Conservation (phyloP, 2,329 filamentous ascomycete genomes). For the Corinectria fuckeliana region DNA sequence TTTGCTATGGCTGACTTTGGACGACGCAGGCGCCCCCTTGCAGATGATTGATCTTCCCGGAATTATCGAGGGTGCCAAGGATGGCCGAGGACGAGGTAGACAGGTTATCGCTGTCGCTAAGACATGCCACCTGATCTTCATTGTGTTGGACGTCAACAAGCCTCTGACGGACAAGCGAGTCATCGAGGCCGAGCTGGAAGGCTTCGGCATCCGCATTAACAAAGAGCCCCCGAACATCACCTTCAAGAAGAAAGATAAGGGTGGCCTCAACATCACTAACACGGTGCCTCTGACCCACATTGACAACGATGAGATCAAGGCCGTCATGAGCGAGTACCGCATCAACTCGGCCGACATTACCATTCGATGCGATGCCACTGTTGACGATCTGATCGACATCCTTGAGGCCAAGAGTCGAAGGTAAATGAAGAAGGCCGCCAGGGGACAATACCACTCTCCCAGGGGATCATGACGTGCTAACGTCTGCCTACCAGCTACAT, state of each 20-base stretch:
- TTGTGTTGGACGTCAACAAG: constrained; percentile 98
- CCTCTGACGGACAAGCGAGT: constrained; percentile 95
- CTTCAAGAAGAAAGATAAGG: constrained; percentile 99
- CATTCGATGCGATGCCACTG: constrained; percentile 95
- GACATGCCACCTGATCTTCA: constrained; percentile 98
- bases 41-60: constrained; percentile 98
- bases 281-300: constrained; percentile 93
- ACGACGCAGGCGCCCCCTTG: constrained; percentile 75
- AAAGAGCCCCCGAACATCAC: constrained; percentile 97
- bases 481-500: constrained; percentile 73
- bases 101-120: constrained; percentile 99
- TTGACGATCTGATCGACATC: constrained; percentile 96
- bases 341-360: constrained; percentile 97
- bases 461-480: constrained; percentile 21
- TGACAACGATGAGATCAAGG: constrained; percentile 94
- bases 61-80: constrained; percentile 98
- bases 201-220: constrained; percentile 97
- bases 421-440: constrained; percentile 33
- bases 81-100: constrained; percentile 94
- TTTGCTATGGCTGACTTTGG: constrained; percentile 27
- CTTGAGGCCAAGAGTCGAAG: constrained; percentile 88
- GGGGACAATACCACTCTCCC: constrained; percentile 2
- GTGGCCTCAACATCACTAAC: constrained; percentile 93
- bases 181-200: constrained; percentile 94
- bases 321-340: constrained; percentile 95